Conservation (phyloP, 2,329 filamentous ascomycete genomes). For the Pseudogymnoascus sp. region DNA sequence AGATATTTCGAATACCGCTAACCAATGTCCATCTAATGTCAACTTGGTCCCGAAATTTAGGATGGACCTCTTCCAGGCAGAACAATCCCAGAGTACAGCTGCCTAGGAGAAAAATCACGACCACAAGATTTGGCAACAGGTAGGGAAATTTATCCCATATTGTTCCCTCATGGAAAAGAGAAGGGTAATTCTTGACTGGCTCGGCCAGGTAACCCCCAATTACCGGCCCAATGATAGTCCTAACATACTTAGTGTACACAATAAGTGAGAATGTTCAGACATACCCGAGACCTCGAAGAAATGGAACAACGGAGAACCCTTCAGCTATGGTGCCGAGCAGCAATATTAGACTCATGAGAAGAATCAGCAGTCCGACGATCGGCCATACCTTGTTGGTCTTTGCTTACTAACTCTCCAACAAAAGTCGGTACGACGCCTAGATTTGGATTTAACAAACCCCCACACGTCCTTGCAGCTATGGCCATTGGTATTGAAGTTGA, state of each 20-base stretch:
- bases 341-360: slow-evolving; percentile 11
- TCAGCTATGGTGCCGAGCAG: slow-evolving; percentile 46
- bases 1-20: background rate
- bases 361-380: background rate
- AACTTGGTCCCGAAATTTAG: background rate
- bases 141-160: slow-evolving; percentile 82
- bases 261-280: slow-evolving; percentile 19
- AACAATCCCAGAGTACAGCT: background rate
- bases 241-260: slow-evolving; percentile 28
- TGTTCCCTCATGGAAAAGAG: slow-evolving; percentile 58
- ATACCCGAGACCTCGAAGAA: slow-evolving; percentile 86
- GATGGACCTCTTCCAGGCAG: background rate
- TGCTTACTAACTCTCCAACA: slow-evolving; percentile 82
- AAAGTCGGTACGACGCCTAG: slow-evolving; percentile 89
- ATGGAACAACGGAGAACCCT: slow-evolving; percentile 90
- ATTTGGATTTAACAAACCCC: slow-evolving; percentile 83
- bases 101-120: background rate
- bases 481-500: slow-evolving; percentile 70
- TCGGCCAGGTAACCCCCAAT: slow-evolving; percentile 80
- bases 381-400: slow-evolving; percentile 73
- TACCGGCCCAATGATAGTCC: slow-evolving; percentile 80
- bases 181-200: slow-evolving; percentile 72
- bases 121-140: slow-evolving; percentile 55
- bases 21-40: background rate
- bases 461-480: slow-evolving; percentile 74